Evolutionary conservation across 2,329 filamentous ascomycete genomes (phyloP).

Genomic region (Claviceps sp.): DNA sequence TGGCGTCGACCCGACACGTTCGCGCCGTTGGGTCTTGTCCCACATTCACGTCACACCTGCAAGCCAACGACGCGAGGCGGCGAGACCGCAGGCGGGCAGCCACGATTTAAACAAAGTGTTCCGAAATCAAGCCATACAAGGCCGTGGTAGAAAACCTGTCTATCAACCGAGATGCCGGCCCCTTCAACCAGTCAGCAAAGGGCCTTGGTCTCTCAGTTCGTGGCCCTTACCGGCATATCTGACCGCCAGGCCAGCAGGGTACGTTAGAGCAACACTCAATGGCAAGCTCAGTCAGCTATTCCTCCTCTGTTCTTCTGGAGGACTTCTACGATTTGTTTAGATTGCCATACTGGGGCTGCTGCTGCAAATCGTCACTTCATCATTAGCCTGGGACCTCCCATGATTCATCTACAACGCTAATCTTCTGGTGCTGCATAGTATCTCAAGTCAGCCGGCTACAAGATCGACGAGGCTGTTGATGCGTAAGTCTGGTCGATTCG

Average conservation of each 20-base stretch:
- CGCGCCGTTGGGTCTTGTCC: neutral
- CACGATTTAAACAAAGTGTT: neutral
- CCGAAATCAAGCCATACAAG: neutral
- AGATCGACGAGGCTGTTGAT: conserved; percentile 41
- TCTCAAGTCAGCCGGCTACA: conserved; percentile 34
- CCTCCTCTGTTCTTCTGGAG: neutral
- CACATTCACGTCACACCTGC: neutral
- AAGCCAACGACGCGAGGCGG: neutral
- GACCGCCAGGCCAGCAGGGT: conserved; percentile 33
- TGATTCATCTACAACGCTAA: conserved; percentile 11
- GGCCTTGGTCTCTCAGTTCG: conserved; percentile 27
- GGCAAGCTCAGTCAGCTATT: neutral
- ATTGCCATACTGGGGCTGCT: neutral
- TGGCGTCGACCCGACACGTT: neutral
- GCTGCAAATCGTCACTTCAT: neutral
- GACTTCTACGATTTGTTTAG: neutral
- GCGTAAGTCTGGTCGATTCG: conserved; percentile 32
- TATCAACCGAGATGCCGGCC: conserved; percentile 23
- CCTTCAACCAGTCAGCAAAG: conserved; percentile 26
- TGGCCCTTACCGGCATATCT: conserved; percentile 27
- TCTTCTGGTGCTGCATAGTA: conserved; percentile 21
- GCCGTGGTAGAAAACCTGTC: neutral
- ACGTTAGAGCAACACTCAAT: conserved; percentile 14
- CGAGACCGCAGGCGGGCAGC: neutral
- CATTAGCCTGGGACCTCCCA: neutral